A percentile compares a stretch with the other conserved stretches of the same genome.
These are phyloP conservation scores for Castanopsis chinensis DNA, from an alignment of 306 rosid species.

Conservation along the genomic window DNA sequence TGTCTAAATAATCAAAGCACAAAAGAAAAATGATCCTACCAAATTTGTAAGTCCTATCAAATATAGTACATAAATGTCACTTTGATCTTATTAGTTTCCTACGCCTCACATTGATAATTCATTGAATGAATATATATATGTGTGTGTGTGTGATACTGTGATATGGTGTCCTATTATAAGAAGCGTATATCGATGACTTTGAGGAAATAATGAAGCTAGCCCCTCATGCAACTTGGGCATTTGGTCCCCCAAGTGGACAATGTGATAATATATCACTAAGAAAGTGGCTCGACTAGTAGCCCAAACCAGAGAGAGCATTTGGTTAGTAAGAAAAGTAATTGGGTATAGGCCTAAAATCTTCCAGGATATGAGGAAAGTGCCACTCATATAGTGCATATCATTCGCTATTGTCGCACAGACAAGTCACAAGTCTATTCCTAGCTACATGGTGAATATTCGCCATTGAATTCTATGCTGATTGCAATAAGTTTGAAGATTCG, in stretches of 20 bases:
- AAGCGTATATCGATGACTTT: background rate
- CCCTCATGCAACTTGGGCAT: background rate
- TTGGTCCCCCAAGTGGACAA: background rate
- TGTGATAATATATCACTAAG: background rate
- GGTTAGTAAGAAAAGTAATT: background rate
- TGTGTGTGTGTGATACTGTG: too few species aligned
- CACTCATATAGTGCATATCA: background rate
- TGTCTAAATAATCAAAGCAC: background rate
- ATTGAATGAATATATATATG: background rate
- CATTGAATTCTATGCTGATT: too few species aligned
- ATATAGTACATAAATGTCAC: background rate
- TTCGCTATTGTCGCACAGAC: background rate
- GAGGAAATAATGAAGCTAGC: background rate
- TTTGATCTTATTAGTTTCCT: background rate
- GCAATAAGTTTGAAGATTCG: too few species aligned
- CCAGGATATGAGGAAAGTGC: background rate
- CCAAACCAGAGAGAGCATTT: background rate
- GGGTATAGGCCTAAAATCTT: background rate
- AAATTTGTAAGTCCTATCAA: background rate
- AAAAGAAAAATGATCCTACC: background rate
- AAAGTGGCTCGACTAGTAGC: background rate
- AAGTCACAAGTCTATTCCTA: too few species aligned
- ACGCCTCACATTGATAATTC: background rate
- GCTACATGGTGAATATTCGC: too few species aligned
- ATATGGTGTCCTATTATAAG: background rate